Base-by-base conservation (phyloP, 2,329 filamentous ascomycete genomes). In the Aureobasidium subglaciale region DNA sequence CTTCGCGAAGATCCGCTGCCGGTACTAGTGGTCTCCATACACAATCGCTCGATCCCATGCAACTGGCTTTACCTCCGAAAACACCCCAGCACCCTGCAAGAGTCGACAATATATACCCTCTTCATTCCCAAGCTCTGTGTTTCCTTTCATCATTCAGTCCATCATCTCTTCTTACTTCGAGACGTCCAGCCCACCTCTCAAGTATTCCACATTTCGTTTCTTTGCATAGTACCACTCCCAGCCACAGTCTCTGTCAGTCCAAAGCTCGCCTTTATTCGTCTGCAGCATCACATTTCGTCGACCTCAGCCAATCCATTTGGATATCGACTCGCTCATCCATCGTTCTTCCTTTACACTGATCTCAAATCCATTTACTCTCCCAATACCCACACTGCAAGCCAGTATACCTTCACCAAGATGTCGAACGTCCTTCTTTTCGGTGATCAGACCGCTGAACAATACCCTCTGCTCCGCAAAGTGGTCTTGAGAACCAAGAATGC, bases 401-500 rank as follows among this genome's bases (percentile, higher is more conserved):
- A 40, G 48, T 20, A 32, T 49, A 42, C 32, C 35, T 25, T 50
- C 34, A 48, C 8, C 24, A 68, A 49, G n/a, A 70, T 70, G 68
- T 67, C 68, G 66, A 77, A 77, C 64, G 65, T 74, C 57, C 78
- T 86, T 68, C 79, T 87, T 59, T 86, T 87, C 67, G 84, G 84
- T 72, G 85, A 88, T 66, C 85, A 88, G 71, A 87, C 84, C 58
- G 77, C 83, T 63, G 82, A 86, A 68, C 84, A 84, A 63, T 81
- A 85, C 66, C 74, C 73, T 62, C 82, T 86, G 61, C 71, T 88
- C 59, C 70, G 73, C 61, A 75, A 75, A 63, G 69, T 75, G 27
- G 68, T 70, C 56, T 69, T 74, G 49, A 72, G 74, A 64, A 76
- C 72, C 62, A 74, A 75, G 64, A 78, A 78, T 65, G 79, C 82